These are phyloP conservation scores for Candida sp. DNA, from an alignment of 1,139 yeast genomes.

Conservation along the genomic window DNA sequence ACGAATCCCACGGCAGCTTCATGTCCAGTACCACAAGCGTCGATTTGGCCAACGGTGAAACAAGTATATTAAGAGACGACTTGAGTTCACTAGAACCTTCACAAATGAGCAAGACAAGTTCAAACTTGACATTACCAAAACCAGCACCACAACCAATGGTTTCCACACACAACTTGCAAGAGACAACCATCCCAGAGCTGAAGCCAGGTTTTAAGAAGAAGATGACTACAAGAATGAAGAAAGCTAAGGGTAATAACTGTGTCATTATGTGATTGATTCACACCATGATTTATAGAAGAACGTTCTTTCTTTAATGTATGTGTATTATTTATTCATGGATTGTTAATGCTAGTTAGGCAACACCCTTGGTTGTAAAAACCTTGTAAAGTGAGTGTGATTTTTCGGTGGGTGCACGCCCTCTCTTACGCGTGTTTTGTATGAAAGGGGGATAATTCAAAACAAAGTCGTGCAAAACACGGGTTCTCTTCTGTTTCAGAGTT, in stretches of 20 bases:
- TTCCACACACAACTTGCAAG: background rate
- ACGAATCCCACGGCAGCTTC: conserved; percentile 2
- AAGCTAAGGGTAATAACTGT: conserved; percentile 38
- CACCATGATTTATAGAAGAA: background rate
- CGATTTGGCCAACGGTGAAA: background rate
- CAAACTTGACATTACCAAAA: background rate
- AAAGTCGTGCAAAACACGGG: background rate
- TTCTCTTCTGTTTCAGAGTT: background rate
- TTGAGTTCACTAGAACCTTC: background rate
- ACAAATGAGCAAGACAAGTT: background rate
- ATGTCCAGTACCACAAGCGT: background rate
- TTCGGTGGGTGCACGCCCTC: background rate
- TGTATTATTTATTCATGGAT: too few species aligned
- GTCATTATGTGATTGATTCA: conserved; percentile 25
- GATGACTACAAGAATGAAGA: conserved; percentile 18
- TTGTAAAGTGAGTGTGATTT: background rate
- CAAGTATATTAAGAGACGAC: background rate
- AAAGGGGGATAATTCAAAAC: background rate
- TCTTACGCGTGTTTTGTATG: background rate
- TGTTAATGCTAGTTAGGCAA: background rate
- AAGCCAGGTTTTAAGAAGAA: conserved; percentile 13
- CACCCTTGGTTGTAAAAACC: background rate
- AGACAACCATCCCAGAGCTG: background rate
- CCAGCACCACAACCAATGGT: background rate
- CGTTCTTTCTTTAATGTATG: background rate